Conservation (phyloP, 164 flowering plant genomes). For the Nelumbo lutea region DNA sequence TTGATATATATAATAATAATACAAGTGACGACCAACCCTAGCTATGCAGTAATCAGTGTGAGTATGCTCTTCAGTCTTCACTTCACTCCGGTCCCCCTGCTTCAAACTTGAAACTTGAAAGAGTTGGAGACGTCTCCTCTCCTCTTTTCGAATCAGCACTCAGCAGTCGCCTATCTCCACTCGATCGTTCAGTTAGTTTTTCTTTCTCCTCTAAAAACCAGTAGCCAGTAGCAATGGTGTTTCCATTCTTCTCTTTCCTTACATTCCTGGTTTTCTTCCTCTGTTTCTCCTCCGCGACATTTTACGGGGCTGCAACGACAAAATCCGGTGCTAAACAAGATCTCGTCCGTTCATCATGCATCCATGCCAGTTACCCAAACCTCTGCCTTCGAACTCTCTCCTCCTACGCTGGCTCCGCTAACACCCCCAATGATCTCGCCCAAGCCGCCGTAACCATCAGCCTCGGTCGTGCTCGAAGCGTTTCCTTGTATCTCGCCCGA, state of each 20-base stretch:
- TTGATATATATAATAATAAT: too few relatives aligned
- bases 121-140: too few relatives aligned
- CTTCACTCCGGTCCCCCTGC: too few relatives aligned
- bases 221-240: neutral
- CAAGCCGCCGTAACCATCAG: conserved; percentile 61
- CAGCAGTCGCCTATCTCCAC: too few relatives aligned
- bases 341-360: conserved; percentile 49
- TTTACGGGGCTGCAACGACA: conserved; percentile 5
- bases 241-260: conserved; percentile 7
- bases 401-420: conserved; percentile 40
- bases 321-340: conserved; percentile 16
- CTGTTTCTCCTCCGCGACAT: conserved; percentile 6
- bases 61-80: too few relatives aligned
- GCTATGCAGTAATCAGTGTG: too few relatives aligned
- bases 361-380: conserved; percentile 59
- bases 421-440: conserved; percentile 50
- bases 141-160: too few relatives aligned
- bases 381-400: conserved; percentile 64
- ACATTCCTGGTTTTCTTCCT: conserved; percentile 7
- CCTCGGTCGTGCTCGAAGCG: conserved; percentile 36
- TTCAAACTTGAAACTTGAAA: too few relatives aligned
- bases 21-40: too few relatives aligned
- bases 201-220: too few relatives aligned
- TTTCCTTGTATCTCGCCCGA: conserved; percentile 28
- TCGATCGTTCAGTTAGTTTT: too few relatives aligned